phyloP scores from a whole-genome alignment of 2,329 filamentous ascomycete genomes.

The Apiospora pterosperma region DNA sequence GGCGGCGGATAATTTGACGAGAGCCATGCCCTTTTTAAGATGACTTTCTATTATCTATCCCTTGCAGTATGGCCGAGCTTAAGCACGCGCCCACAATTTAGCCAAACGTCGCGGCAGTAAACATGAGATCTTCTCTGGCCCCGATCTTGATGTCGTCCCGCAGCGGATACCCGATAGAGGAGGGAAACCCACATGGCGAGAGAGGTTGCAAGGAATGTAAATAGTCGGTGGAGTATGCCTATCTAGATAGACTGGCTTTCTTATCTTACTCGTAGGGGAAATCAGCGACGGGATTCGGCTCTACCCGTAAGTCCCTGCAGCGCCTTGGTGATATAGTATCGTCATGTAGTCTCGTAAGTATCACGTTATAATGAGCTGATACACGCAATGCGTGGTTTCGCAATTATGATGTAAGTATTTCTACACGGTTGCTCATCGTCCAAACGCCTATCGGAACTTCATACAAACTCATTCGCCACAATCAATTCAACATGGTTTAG shows the following conservation, averaged over 20 bases:
- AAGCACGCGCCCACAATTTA: not conserved
- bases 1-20: not conserved
- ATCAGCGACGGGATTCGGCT: not conserved
- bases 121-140: not conserved
- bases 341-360: not conserved
- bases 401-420: too few relatives aligned
- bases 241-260: not conserved
- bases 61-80: not conserved
- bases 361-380: not conserved
- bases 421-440: not conserved
- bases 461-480: not conserved
- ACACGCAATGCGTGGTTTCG: not conserved
- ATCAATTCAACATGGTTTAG: constrained; percentile 16
- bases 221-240: not conserved
- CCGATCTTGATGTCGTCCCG: not conserved
- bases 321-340: too few relatives aligned
- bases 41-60: constrained; percentile 1
- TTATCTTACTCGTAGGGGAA: not conserved
- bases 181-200: not conserved
- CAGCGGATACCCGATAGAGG: not conserved
- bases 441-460: not conserved
- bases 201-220: not conserved
- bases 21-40: not conserved
- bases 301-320: too few relatives aligned
- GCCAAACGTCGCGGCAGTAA: not conserved